phyloP scores from a whole-genome alignment of 805 yeast genomes.

The Zygoascus flipseniorum region DNA sequence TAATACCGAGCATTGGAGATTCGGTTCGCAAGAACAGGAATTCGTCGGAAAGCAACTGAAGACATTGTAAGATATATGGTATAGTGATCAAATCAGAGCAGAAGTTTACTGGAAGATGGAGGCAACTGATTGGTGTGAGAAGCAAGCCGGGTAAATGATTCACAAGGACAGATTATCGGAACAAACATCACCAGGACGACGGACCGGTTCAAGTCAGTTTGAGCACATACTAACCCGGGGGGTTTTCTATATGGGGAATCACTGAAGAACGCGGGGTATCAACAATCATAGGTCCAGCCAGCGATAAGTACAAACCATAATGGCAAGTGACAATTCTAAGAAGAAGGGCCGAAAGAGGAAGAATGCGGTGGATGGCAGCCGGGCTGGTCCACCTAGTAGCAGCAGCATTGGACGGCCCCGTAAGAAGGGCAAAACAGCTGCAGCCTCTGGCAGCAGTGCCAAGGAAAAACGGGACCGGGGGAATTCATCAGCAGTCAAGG shows the following conservation, averaged over 20 bases:
- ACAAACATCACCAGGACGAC: neutral
- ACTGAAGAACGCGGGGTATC: neutral
- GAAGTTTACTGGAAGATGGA: neutral
- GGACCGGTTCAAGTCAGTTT: neutral
- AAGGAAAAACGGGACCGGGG: conserved; percentile 22
- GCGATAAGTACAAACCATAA: neutral
- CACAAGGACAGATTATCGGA: neutral
- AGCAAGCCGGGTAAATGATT: neutral
- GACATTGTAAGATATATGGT: conserved; percentile 1
- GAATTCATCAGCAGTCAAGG: conserved; percentile 12
- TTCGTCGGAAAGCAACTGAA: conserved; percentile 1
- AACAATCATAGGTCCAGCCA: neutral
- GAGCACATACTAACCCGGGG: too few species aligned
- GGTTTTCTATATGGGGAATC: too few species aligned
- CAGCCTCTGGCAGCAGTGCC: neutral
- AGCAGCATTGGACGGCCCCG: neutral
- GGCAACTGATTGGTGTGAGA: neutral
- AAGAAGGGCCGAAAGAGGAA: conserved; percentile 18
- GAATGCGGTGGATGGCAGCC: conserved; percentile 4
- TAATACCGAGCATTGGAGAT: conserved; percentile 27
- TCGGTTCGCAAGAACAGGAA: neutral
- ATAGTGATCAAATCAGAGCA: neutral
- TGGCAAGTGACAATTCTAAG: neutral
- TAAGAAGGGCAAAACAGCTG: conserved; percentile 3
- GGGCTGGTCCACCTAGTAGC: neutral